Evolutionary conservation across 2,329 filamentous ascomycete species (phyloP).

Genomic region (Colletotrichum eleusines): DNA sequence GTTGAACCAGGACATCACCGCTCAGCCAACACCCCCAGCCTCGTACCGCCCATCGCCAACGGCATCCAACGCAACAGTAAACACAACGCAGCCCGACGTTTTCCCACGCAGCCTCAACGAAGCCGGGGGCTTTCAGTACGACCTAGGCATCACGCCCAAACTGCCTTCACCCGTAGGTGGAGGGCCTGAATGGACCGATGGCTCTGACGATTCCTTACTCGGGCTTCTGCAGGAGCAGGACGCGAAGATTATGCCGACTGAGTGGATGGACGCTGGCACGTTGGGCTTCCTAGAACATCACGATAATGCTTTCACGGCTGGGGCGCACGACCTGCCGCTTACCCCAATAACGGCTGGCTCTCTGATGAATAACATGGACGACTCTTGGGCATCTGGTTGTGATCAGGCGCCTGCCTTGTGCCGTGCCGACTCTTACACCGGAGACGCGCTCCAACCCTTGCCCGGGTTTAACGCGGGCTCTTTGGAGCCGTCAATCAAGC

Average conservation of each 20-base stretch:
- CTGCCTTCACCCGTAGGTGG: conserved; percentile 19
- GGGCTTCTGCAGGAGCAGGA: conserved; percentile 23
- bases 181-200: conserved; percentile 12
- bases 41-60: conserved; percentile 29
- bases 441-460: conserved; percentile 17
- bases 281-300: conserved; percentile 29
- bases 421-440: conserved; percentile 16
- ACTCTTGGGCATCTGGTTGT: conserved; percentile 20
- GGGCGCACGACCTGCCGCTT: conserved; percentile 16
- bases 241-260: conserved; percentile 15
- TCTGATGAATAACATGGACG: conserved; percentile 14
- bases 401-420: conserved; percentile 12
- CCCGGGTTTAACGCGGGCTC: conserved; percentile 15
- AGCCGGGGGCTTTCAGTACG: conserved; percentile 33
- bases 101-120: conserved; percentile 15
- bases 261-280: conserved; percentile 30
- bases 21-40: neutral
- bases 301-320: conserved; percentile 3
- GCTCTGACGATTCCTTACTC: conserved; percentile 32
- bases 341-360: conserved; percentile 30
- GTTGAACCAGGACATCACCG: conserved; percentile 16
- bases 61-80: conserved; percentile 27
- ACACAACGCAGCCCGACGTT: conserved; percentile 16
- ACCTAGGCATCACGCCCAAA: conserved; percentile 20
- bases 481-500: conserved; percentile 17